phyloP scores from a whole-genome alignment of 2,329 filamentous ascomycete genomes.

The Botrytis squamosa region DNA sequence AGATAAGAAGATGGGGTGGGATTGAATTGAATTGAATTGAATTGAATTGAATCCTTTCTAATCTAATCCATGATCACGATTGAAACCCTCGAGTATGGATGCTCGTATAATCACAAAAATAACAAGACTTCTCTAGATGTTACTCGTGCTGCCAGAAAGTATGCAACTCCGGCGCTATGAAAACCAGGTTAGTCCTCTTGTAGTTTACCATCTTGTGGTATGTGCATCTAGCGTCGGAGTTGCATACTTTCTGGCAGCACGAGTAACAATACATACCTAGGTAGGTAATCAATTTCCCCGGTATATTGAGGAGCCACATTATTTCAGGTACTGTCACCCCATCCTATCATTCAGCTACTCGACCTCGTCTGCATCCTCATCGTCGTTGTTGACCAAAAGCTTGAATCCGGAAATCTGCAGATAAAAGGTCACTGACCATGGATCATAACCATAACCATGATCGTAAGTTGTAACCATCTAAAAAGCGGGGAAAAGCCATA shows the following conservation, averaged over 20 bases:
- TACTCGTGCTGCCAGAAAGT: too few relatives aligned
- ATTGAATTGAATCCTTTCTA: too few relatives aligned
- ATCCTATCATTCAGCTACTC: neutral
- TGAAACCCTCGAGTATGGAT: neutral
- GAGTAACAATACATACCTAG: neutral
- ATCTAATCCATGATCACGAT: neutral
- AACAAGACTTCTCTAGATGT: neutral
- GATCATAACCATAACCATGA: neutral
- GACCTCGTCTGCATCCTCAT: neutral
- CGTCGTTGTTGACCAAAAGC: neutral
- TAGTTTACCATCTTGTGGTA: too few relatives aligned
- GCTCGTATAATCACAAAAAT: neutral
- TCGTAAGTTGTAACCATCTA: neutral
- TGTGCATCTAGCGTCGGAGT: too few relatives aligned
- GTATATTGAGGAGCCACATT: neutral
- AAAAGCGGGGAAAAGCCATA: neutral
- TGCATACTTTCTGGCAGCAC: too few relatives aligned
- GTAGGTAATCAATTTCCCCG: neutral
- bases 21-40: too few relatives aligned
- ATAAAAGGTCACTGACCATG: neutral
- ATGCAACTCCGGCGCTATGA: too few relatives aligned
- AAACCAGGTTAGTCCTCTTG: too few relatives aligned
- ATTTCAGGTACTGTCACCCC: neutral
- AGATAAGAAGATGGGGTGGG: neutral
- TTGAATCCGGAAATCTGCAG: neutral